phyloP scores from a whole-genome alignment of 1,284 basidiomycete species.

The Cryptococcus sp. region DNA sequence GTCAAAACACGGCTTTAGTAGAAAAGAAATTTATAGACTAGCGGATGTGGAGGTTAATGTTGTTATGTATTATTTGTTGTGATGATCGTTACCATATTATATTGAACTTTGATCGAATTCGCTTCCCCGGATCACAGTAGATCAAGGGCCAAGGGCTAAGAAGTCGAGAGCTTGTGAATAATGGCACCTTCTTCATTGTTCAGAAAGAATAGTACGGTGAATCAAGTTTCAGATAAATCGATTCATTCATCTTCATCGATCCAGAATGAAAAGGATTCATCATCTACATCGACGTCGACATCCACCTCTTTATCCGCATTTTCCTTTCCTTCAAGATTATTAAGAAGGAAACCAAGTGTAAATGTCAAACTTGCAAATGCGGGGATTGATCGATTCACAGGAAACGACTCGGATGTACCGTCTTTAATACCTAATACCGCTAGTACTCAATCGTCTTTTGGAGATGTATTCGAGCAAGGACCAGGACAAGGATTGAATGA shows the following conservation, averaged over 20 bases:
- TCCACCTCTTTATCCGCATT: background rate
- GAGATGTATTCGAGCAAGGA: background rate
- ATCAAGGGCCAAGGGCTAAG: too few species aligned
- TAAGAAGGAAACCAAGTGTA: background rate
- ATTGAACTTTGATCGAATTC: too few species aligned
- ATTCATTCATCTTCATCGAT: background rate
- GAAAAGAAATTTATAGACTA: too few species aligned
- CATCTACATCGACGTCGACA: background rate
- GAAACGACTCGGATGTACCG: background rate
- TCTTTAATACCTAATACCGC: background rate
- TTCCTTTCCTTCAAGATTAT: background rate
- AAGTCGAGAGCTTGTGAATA: background rate
- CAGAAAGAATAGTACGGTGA: background rate
- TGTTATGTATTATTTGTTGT: too few species aligned
- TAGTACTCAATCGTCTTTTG: background rate
- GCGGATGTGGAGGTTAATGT: too few species aligned
- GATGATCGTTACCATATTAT: too few species aligned
- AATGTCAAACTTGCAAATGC: background rate
- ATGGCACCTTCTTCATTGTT: background rate
- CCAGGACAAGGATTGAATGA: background rate
- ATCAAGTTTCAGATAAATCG: background rate
- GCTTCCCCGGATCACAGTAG: too few species aligned
- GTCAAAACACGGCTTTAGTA: too few species aligned
- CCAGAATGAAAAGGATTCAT: background rate
- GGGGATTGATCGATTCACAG: background rate